phyloP scores from a whole-genome alignment of 73 alveolate genomes.

The Stentor coeruleus region DNA sequence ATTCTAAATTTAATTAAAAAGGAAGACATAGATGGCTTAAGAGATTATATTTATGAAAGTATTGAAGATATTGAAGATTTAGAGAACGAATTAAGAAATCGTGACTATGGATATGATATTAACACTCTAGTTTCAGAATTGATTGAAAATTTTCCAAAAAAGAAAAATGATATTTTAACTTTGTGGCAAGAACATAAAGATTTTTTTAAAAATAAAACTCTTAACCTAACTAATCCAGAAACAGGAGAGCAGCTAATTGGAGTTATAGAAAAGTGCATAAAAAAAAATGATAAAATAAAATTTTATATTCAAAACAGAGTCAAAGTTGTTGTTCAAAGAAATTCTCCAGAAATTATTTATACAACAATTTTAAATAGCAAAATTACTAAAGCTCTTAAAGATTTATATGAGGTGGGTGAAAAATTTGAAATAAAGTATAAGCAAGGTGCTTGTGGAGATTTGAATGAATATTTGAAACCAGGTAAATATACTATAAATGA shows the following conservation, averaged over 20 bases:
- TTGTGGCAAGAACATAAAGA: neutral
- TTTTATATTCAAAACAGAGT: no score
- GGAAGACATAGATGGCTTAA: neutral
- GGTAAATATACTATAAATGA: neutral
- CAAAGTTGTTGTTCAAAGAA: no score
- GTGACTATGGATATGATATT: neutral
- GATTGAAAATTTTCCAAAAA: neutral
- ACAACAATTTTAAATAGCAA: no score
- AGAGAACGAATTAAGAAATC: neutral
- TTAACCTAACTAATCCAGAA: neutral
- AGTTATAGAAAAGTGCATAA: neutral
- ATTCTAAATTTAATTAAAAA: no score
- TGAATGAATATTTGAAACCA: no score
- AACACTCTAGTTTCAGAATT: neutral
- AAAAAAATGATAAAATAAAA: neutral
- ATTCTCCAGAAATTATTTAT: no score
- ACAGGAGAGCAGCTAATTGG: neutral
- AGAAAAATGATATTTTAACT: no score
- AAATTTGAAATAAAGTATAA: no score
- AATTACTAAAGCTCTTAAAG: no score
- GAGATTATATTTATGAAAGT: neutral
- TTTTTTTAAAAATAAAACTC: no score
- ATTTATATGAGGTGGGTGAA: neutral
- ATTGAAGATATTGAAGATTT: neutral
- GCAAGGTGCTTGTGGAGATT: neutral